Percentiles rank a stretch among this genome's conserved stretches.
Conservation (phyloP, 352 stramenopile species). For the Phytophthora quininea region DNA sequence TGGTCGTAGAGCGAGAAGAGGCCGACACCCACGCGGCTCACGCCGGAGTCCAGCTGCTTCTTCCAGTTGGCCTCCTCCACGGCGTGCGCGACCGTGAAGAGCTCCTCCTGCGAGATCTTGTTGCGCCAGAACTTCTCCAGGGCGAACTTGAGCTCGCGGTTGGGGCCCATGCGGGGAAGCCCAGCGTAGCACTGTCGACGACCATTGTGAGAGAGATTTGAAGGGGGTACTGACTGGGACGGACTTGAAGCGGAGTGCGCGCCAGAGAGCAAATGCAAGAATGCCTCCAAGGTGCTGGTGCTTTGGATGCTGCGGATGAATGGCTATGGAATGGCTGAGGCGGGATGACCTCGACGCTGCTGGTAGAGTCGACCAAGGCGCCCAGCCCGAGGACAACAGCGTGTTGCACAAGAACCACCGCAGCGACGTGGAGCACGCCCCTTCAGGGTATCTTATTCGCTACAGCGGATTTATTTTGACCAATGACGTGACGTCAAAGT, state of each 20-base stretch:
- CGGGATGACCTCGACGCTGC: slow-evolving; percentile 39
- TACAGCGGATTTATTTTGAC: not conserved
- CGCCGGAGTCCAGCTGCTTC: slow-evolving; percentile 78
- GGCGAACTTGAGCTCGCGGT: slow-evolving; percentile 94
- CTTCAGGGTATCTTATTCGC: slow-evolving; percentile 52
- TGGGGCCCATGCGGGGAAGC: slow-evolving; percentile 92
- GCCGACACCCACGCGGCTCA: slow-evolving; percentile 83
- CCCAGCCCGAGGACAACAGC: slow-evolving; percentile 25
- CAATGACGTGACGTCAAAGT: slow-evolving; percentile 34
- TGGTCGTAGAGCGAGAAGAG: slow-evolving; percentile 94
- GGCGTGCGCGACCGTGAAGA: slow-evolving; percentile 69
- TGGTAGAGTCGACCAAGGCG: slow-evolving; percentile 20
- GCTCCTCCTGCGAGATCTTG: slow-evolving; percentile 80
- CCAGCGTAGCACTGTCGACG: slow-evolving; percentile 83
- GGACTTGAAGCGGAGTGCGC: slow-evolving; percentile 40
- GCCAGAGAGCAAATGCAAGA: slow-evolving; percentile 65
- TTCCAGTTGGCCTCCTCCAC: slow-evolving; percentile 90
- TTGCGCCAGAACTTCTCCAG: slow-evolving; percentile 94
- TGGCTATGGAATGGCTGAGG: slow-evolving; percentile 15
- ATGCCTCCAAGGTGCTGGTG: slow-evolving; percentile 30
- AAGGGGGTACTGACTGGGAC: slow-evolving; percentile 13
- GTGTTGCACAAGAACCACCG: slow-evolving; percentile 18
- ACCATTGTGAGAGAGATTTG: slow-evolving; percentile 44
- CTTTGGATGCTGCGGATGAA: not conserved
- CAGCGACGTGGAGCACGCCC: slow-evolving; percentile 54